phyloP scores from a whole-genome alignment of 1,284 basidiomycete species.

The Ustilago sp. region DNA sequence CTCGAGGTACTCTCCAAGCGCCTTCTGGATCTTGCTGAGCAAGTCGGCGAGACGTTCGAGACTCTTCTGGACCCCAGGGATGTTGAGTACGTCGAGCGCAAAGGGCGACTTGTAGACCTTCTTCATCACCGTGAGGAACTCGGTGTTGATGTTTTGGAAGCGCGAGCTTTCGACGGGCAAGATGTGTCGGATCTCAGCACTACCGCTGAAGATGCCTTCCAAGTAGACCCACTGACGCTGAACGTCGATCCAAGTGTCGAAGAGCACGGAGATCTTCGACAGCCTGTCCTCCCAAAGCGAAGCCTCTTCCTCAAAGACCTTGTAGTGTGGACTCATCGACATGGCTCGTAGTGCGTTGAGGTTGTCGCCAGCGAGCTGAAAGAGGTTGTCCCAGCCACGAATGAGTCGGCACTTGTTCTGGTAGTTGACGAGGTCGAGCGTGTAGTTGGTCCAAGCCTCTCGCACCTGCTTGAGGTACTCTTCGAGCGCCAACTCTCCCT shows the following conservation, averaged over 20 bases:
- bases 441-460: constrained; percentile 96
- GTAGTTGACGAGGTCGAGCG: constrained; percentile 95
- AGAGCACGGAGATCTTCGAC: constrained; percentile 76
- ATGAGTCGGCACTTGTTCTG: constrained; percentile 98
- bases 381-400: constrained; percentile 88
- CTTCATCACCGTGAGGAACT: constrained; percentile 98
- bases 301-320: constrained; percentile 71
- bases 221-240: constrained; percentile 99
- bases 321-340: constrained; percentile 71
- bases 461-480: constrained; percentile 76
- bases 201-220: constrained; percentile 98
- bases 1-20: constrained; percentile 97
- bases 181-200: constrained; percentile 84
- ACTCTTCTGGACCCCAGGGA: constrained; percentile 94
- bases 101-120: constrained; percentile 99
- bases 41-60: constrained; percentile 95
- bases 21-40: constrained; percentile 98
- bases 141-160: constrained; percentile 98
- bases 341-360: constrained; percentile 94
- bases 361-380: constrained; percentile 73
- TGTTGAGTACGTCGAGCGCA: constrained; percentile 95
- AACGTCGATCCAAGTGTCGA: constrained; percentile 99
- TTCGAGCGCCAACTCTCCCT: constrained; percentile 80
- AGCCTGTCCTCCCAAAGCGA: constrained; percentile 70
- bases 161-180: constrained; percentile 95